Percentiles rank a stretch among this genome's conserved stretches.
phyloP scores from a whole-genome alignment of 305 asterid genomes.

The Galium porrigens region DNA sequence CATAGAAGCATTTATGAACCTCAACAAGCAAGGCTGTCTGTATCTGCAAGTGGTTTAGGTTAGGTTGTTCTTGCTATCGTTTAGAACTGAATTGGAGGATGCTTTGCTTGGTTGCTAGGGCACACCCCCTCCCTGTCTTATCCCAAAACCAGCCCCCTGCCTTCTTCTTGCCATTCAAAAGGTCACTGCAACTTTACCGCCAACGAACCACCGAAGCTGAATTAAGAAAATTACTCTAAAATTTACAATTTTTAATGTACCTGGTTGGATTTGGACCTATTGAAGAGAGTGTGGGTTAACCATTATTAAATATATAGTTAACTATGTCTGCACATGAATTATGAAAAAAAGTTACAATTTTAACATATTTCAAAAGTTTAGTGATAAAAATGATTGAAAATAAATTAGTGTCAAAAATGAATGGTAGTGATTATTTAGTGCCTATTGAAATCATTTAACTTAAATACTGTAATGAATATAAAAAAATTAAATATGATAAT shows the following conservation, averaged over 20 bases:
- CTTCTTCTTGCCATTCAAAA: too few relatives aligned
- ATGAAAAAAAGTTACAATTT: too few relatives aligned
- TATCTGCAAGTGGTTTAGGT: constrained; percentile 22
- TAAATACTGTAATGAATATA: too few relatives aligned
- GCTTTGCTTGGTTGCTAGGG: constrained; percentile 42
- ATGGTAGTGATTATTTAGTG: too few relatives aligned
- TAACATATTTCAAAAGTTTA: too few relatives aligned
- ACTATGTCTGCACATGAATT: too few relatives aligned
- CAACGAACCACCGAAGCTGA: neutral
- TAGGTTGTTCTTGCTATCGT: constrained; percentile 13
- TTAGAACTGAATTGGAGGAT: neutral
- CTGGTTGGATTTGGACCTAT: too few relatives aligned
- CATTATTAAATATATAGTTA: neutral
- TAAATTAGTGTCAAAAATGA: too few relatives aligned
- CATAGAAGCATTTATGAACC: constrained; percentile 9
- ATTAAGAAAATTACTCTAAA: neutral
- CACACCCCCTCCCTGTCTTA: constrained; percentile 20
- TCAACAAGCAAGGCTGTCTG: constrained; percentile 4
- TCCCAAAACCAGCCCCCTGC: neutral
- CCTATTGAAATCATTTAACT: too few relatives aligned
- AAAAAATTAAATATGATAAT: too few relatives aligned
- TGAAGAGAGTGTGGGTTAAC: neutral
- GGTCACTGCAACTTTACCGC: neutral
- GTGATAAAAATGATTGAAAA: too few relatives aligned
- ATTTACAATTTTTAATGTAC: too few relatives aligned